Evolutionary conservation across 495 filamentous ascomycete species (phyloP).

Genomic region (Tuber microsphaerosporum): DNA sequence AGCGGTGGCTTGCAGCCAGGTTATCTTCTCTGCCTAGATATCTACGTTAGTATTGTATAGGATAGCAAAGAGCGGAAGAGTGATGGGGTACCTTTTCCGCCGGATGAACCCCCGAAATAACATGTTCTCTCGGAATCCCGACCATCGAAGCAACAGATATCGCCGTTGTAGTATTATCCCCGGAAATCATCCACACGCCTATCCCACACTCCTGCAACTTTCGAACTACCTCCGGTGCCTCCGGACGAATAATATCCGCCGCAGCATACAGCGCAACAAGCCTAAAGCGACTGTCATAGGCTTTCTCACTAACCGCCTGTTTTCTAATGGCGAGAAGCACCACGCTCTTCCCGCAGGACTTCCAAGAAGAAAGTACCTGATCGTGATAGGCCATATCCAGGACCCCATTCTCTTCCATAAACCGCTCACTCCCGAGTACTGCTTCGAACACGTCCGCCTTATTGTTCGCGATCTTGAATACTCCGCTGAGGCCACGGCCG

Average conservation of each 20-base stretch:
- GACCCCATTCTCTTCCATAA: conserved; percentile 49
- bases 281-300: conserved; percentile 16
- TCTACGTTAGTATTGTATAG: conserved; percentile 1
- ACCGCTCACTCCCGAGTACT: conserved; percentile 70
- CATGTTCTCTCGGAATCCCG: conserved; percentile 62
- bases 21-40: conserved; percentile 62
- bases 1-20: conserved; percentile 59
- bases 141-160: conserved; percentile 63
- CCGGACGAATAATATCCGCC: conserved; percentile 68
- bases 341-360: conserved; percentile 62
- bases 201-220: conserved; percentile 60
- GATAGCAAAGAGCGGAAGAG: background rate
- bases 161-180: conserved; percentile 68
- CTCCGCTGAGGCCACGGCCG: conserved; percentile 71
- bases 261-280: conserved; percentile 52
- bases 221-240: conserved; percentile 58
- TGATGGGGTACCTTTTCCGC: conserved; percentile 53
- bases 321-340: conserved; percentile 56
- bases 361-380: conserved; percentile 55
- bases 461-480: conserved; percentile 46
- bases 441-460: conserved; percentile 50
- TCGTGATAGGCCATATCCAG: conserved; percentile 15
- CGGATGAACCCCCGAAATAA: conserved; percentile 80
- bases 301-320: background rate
- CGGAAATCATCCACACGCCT: conserved; percentile 82